phyloP scores from a whole-genome alignment of 495 filamentous ascomycete genomes.

The Umbilicaria muhlenbergii region DNA sequence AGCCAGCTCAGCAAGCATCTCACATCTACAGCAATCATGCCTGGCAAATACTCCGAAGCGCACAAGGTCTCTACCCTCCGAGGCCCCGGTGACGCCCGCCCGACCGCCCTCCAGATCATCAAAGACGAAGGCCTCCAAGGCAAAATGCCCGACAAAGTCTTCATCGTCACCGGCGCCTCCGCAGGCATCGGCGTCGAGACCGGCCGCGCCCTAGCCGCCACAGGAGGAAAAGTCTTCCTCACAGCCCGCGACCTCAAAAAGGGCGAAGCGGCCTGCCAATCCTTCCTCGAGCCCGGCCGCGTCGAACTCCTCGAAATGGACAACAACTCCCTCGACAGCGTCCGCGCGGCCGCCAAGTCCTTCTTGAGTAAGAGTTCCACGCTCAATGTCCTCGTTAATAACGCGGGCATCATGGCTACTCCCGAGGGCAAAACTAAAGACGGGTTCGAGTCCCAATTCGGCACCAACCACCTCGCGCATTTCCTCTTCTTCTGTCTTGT shows the following conservation, averaged over 20 bases:
- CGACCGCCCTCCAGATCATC: slow-evolving; percentile 30
- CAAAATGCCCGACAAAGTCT: slow-evolving; percentile 33
- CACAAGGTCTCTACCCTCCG: slow-evolving; percentile 20
- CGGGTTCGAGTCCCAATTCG: slow-evolving; percentile 32
- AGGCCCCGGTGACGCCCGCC: slow-evolving; percentile 31
- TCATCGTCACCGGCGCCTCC: slow-evolving; percentile 57
- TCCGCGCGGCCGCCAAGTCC: slow-evolving; percentile 26
- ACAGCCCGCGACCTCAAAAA: slow-evolving; percentile 26
- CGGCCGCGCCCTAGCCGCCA: slow-evolving; percentile 26
- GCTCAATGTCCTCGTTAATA: slow-evolving; percentile 22
- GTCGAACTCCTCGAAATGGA: slow-evolving; percentile 28
- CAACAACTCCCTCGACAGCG: slow-evolving; percentile 25
- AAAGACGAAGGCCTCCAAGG: slow-evolving; percentile 24
- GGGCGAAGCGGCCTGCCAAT: slow-evolving; percentile 11
- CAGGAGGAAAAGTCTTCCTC: slow-evolving; percentile 31
- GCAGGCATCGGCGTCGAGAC: slow-evolving; percentile 39
- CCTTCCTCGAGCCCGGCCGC: slow-evolving; percentile 13
- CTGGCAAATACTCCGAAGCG: slow-evolving; percentile 19
- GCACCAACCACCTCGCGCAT: slow-evolving; percentile 34
- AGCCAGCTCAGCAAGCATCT: too few species aligned
- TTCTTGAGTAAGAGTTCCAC: slow-evolving; percentile 18
- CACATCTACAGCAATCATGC: too few species aligned
- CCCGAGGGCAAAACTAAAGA: slow-evolving; percentile 25
- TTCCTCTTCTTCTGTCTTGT: slow-evolving; percentile 39
- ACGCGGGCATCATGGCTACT: slow-evolving; percentile 19